Base-by-base conservation (phyloP, 257 asterid species). In the Cruciata laevipes region DNA sequence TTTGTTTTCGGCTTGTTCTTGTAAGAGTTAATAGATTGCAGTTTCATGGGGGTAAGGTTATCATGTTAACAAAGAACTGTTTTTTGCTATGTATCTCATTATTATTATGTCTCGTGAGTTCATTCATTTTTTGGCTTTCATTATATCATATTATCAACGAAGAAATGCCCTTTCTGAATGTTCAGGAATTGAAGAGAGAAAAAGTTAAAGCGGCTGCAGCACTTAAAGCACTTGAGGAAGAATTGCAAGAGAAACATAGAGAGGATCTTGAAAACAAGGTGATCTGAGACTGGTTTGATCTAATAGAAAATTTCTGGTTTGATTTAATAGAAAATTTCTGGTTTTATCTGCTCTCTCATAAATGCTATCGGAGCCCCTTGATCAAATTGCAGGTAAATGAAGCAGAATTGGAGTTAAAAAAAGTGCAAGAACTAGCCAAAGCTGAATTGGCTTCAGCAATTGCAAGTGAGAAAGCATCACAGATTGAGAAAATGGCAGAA, bases 401-500 rank as follows among this genome's bases (percentile, higher is more conserved):
- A 79, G 77, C 84, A 58, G 91, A 88, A 76, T 77, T 84, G 77
- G 82, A 74, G 66, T 75, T 88, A 73, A 81, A 81, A 77, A 79
- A 88, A 77, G 74, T 78, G 76, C 86, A 82, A 75, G 91, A 85
- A 81, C 80, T 86, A 64, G 86, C 89, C 53, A 83, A 85, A 80
- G 96, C 92, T 75, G 90, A 93, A 80, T 66, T 90, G 77, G 83
- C 88, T 75, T 88, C 99, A 32, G 95, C 99, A 79, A 81, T 90
- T 79, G 89, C 96, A 32, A 85, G 84, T 68, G 99, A 93, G 84
- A 93, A 93, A 79, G 96, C 97, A 72, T 88, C 97, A 79, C 96
- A 86, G 83, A 83, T 93, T 68, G 99, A 93, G 76, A 90, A 88
- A 83, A 90, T 93, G 99, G 90, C 95, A 9, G 99, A 93, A 79